Percentiles rank a stretch among this genome's conserved stretches.
Evolutionary conservation across 495 filamentous ascomycete species (phyloP).

Genomic region (Hyaloscypha variabilis): DNA sequence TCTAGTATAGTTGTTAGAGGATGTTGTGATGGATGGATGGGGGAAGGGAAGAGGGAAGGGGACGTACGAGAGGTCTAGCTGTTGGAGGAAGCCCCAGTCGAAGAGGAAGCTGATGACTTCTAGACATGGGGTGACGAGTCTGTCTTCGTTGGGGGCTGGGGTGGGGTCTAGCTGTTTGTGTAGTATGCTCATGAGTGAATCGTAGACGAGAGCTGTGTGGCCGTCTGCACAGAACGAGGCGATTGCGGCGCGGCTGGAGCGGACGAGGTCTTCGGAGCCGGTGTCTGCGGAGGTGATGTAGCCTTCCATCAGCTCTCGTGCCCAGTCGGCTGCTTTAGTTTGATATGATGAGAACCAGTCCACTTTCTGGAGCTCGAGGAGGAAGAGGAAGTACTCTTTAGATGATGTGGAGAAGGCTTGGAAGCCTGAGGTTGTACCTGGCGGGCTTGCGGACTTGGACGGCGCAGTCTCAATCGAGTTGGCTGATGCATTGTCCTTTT

Average conservation of each 20-base stretch:
- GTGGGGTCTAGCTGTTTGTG: conserved; percentile 34
- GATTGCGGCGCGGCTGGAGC: conserved; percentile 72
- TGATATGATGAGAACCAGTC: background rate
- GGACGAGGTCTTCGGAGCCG: conserved; percentile 80
- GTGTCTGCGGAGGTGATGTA: conserved; percentile 79
- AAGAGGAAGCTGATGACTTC: conserved; percentile 72
- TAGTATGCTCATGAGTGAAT: conserved; percentile 48
- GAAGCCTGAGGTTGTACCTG: background rate
- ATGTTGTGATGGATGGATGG: too few relatives aligned
- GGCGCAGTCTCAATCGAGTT: too few relatives aligned
- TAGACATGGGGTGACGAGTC: conserved; percentile 72
- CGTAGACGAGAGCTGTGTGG: conserved; percentile 36
- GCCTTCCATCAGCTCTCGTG: conserved; percentile 64
- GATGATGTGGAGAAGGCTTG: conserved; percentile 46
- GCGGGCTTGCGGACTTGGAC: too few relatives aligned
- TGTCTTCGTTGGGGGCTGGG: conserved; percentile 43
- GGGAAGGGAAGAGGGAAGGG: background rate
- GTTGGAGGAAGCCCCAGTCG: conserved; percentile 27
- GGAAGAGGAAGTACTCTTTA: conserved; percentile 48
- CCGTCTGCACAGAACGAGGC: conserved; percentile 47
- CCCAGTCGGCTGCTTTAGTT: conserved; percentile 11
- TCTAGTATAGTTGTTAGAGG: conserved; percentile 22
- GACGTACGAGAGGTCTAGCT: conserved; percentile 24
- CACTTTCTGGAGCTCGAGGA: conserved; percentile 45
- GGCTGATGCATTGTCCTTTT: conserved; percentile 8